Evolutionary conservation across 768 basidiomycete genomes (phyloP).

Genomic region (Lentinula sp.): DNA sequence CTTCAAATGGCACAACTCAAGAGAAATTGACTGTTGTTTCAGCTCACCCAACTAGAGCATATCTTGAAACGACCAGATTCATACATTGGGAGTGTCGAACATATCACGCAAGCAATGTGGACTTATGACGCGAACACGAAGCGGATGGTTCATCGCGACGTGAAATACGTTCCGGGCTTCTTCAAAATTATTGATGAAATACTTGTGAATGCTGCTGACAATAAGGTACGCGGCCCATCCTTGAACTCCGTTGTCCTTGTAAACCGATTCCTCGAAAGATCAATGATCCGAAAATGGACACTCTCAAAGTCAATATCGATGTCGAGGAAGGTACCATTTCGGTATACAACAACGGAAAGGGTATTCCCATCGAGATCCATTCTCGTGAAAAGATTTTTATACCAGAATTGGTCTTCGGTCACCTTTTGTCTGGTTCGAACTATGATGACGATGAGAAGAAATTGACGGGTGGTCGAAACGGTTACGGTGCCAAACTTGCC

Average conservation of each 20-base stretch:
- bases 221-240: slow-evolving; percentile 67
- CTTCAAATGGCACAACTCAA: neutral
- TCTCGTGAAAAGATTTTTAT: slow-evolving; percentile 90
- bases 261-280: slow-evolving; percentile 45
- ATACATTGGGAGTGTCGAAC: slow-evolving; percentile 96
- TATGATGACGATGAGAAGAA: slow-evolving; percentile 99
- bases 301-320: slow-evolving; percentile 84
- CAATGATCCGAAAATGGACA: slow-evolving; percentile 88
- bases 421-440: slow-evolving; percentile 90
- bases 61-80: slow-evolving; percentile 89
- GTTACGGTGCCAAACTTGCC: slow-evolving; percentile 96
- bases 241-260: neutral
- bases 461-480: slow-evolving; percentile 96
- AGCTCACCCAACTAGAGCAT: slow-evolving; percentile 95
- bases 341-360: slow-evolving; percentile 91
- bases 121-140: slow-evolving; percentile 82
- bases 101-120: slow-evolving; percentile 86
- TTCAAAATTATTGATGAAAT: slow-evolving; percentile 99
- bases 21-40: slow-evolving; percentile 7
- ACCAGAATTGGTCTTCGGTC: slow-evolving; percentile 95
- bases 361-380: slow-evolving; percentile 97
- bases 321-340: slow-evolving; percentile 80
- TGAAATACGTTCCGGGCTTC: slow-evolving; percentile 93
- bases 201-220: slow-evolving; percentile 97
- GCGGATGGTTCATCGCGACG: slow-evolving; percentile 77